phyloP scores from a whole-genome alignment of 108 stramenopile species.

The Nitzschia sp. region DNA sequence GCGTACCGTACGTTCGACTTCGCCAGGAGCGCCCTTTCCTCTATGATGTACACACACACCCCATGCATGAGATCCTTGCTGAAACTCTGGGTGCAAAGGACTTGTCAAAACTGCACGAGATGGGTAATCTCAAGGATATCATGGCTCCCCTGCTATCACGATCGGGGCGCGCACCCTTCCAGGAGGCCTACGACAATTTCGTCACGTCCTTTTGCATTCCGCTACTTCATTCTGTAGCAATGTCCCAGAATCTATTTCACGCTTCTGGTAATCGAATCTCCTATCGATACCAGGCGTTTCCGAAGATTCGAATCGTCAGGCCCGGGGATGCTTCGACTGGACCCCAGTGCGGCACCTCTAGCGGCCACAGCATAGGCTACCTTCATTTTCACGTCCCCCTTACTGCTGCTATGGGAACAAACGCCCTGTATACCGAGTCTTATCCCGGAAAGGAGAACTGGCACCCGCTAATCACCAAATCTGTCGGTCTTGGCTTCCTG shows the following conservation, averaged over 20 bases:
- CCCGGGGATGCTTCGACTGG: constrained; percentile 66
- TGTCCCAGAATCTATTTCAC: constrained; percentile 56
- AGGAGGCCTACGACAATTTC: constrained; percentile 69
- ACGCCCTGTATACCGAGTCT: constrained; percentile 65
- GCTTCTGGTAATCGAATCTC: constrained; percentile 37
- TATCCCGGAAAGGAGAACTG: constrained; percentile 77
- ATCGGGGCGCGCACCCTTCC: constrained; percentile 48
- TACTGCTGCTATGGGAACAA: constrained; percentile 64
- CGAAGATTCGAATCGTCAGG: constrained; percentile 59
- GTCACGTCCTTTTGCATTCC: constrained; percentile 77
- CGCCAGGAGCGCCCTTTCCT: constrained; percentile 64
- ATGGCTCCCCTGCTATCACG: constrained; percentile 46
- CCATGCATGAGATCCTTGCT: constrained; percentile 61
- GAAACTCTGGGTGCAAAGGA: constrained; percentile 58
- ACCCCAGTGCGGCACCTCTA: constrained; percentile 65
- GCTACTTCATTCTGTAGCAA: constrained; percentile 64
- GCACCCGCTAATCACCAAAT: constrained; percentile 59
- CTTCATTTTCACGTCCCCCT: constrained; percentile 76
- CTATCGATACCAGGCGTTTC: constrained; percentile 80
- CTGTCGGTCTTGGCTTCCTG: constrained; percentile 65
- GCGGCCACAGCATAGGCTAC: constrained; percentile 64
- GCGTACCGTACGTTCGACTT: constrained; percentile 66
- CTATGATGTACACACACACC: constrained; percentile 66
- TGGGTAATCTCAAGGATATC: constrained; percentile 39
- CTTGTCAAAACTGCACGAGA: constrained; percentile 56